These are phyloP conservation scores for Chamaecrista fasciculata DNA, from an alignment of 306 rosid genomes.

Conservation along the genomic window DNA sequence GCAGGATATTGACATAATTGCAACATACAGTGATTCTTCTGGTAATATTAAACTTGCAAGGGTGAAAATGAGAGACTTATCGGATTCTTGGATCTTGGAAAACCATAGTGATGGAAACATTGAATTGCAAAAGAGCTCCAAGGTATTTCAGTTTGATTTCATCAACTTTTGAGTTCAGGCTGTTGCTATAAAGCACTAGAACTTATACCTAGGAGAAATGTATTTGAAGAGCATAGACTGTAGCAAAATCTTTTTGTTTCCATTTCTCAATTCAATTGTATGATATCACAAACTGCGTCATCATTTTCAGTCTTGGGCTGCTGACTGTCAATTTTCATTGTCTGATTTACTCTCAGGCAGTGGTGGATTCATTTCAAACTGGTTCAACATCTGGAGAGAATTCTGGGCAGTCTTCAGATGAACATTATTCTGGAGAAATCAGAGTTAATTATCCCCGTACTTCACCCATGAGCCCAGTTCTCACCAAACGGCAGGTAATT, in stretches of 20 bases:
- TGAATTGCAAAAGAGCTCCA: slow-evolving; percentile 48
- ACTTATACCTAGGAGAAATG: background rate
- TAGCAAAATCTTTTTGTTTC: background rate
- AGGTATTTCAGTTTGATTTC: slow-evolving; percentile 47
- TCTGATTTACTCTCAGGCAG: slow-evolving; percentile 42
- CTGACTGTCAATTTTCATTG: slow-evolving; percentile 27
- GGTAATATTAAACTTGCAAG: slow-evolving; percentile 69
- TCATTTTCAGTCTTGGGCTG: slow-evolving; percentile 8
- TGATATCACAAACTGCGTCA: slow-evolving; percentile 14
- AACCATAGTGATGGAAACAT: slow-evolving; percentile 51
- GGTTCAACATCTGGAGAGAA: slow-evolving; percentile 41
- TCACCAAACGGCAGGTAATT: slow-evolving; percentile 78
- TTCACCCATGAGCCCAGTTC: slow-evolving; percentile 68
- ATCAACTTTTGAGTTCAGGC: background rate
- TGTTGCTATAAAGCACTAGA: background rate
- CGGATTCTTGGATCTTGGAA: slow-evolving; percentile 94
- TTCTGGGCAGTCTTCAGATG: slow-evolving; percentile 38
- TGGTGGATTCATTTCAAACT: slow-evolving; percentile 43
- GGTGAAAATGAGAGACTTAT: slow-evolving; percentile 73
- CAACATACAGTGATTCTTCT: slow-evolving; percentile 63
- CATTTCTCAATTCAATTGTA: slow-evolving; percentile 20
- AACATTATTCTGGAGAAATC: slow-evolving; percentile 48
- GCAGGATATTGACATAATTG: slow-evolving; percentile 86
- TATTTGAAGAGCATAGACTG: background rate
- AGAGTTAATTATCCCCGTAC: slow-evolving; percentile 40